Conservation (phyloP, 2,329 filamentous ascomycete genomes). For the Hortaea werneckii region DNA sequence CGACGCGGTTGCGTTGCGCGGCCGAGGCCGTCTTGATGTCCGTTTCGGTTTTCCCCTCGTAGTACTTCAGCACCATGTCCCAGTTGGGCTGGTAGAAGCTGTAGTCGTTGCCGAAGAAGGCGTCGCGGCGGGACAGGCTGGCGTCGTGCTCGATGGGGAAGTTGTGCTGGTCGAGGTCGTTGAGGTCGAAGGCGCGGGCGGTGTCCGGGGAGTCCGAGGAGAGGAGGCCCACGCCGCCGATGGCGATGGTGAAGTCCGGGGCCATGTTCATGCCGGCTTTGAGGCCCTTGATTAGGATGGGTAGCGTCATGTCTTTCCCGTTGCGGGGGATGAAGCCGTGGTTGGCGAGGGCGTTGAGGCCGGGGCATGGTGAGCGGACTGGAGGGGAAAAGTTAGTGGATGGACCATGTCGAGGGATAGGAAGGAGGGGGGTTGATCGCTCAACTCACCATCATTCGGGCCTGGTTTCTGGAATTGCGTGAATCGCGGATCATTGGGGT, state of each 20-base stretch:
- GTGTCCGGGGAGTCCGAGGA: constrained; percentile 9
- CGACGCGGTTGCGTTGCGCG: constrained; percentile 23
- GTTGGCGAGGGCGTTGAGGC: constrained; percentile 18
- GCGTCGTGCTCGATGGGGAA: constrained; percentile 30
- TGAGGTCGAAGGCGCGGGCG: constrained; percentile 15
- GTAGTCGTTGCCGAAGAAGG: constrained; percentile 26
- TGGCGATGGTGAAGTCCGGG: constrained; percentile 18
- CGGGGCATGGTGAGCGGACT: constrained; percentile 21
- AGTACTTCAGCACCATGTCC: constrained; percentile 20
- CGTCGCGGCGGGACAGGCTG: constrained; percentile 25
- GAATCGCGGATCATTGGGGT: constrained; percentile 16
- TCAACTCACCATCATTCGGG: constrained; percentile 10
- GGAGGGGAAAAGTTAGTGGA: background rate
- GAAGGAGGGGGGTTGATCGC: no score
- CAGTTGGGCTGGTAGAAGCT: constrained; percentile 26
- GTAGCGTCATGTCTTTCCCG: constrained; percentile 16
- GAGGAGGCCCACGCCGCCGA: constrained; percentile 19
- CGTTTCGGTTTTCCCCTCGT: constrained; percentile 15
- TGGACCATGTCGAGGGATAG: no score
- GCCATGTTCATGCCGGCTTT: constrained; percentile 20
- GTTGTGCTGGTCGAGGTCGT: constrained; percentile 22
- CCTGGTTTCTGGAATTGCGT: constrained; percentile 18
- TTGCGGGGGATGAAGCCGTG: constrained; percentile 18
- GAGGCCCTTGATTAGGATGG: constrained; percentile 16
- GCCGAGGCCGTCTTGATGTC: constrained; percentile 19